Base-by-base conservation (phyloP, 208 protist species). In the Crithidia expoeki region DNA sequence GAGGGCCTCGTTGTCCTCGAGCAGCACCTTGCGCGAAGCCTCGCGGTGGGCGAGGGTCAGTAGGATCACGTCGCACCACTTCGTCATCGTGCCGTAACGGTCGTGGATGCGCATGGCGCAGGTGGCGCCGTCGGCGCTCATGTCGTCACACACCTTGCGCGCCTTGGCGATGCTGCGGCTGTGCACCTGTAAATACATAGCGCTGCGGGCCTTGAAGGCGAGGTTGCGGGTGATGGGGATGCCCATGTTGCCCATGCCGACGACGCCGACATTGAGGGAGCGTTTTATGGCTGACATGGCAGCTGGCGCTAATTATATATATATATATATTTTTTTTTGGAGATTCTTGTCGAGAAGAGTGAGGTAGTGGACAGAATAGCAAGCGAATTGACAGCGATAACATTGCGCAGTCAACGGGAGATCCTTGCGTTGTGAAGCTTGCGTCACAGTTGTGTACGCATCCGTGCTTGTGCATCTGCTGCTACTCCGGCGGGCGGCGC, bases 171-270 rank as follows among this genome's bases (percentile, higher is more conserved):
- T 62, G 23, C 62, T 85, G 34, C 87, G 85, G 70, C 89, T 94
- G 75, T 94, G 89, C 21, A 96, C 62, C 72, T 96, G 91, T 11
- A 96, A 79, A 68, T 96, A 96, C 73, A 96, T 82, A 30, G 86
- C 81, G 49, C 86, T 88, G 57, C 86, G 91, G 14, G 87, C 84
- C 70, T 94, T 94, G 83, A 96, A 96, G 75, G 83, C 91, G 27
- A 96, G 81, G 67, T 93, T 93, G 53, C 91, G 81, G 42, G 84
- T 81, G 61, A 96, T 94, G 58, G 91, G 83, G 55, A 94, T 67
- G 14, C 91, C 91, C 85, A 96, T 92, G 69, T 93, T 94, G 17
- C 88, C 88, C 78, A 96, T 76, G 2, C 91, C 91, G 0, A 96
- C 85, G 11, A 96, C 87, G 25, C 88, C 91, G 12, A 96, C 91